Evolutionary conservation across 345 rosid genomes (phyloP).

Genomic region (Syzygium oleosum): DNA sequence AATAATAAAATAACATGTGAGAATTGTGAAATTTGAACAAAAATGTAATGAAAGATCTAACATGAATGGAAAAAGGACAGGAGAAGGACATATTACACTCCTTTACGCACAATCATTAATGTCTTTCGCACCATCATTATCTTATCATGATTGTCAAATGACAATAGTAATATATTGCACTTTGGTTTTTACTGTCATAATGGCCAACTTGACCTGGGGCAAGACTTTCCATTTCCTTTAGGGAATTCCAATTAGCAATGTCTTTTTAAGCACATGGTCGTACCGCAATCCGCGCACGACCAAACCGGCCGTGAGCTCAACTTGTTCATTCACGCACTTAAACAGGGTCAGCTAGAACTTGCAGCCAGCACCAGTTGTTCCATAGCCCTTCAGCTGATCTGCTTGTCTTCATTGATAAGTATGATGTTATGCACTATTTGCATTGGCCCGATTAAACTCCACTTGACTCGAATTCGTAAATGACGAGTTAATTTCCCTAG

Average conservation of each 20-base stretch:
- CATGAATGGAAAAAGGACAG: not conserved
- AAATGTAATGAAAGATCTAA: not conserved
- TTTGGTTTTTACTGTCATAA: not conserved
- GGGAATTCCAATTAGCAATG: not conserved
- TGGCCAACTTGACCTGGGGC: not conserved
- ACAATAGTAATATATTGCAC: not conserved
- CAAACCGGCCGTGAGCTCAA: not conserved
- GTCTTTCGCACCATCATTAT: not conserved
- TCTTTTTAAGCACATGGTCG: not conserved
- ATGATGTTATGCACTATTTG: not conserved
- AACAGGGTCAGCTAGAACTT: not conserved
- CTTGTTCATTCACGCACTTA: not conserved
- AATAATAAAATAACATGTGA: not conserved
- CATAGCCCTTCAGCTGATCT: not conserved
- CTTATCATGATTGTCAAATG: not conserved
- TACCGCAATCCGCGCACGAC: not conserved
- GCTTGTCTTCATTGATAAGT: not conserved
- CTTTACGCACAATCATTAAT: not conserved
- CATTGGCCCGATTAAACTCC: not conserved
- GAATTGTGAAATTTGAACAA: not conserved
- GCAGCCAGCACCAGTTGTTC: not conserved
- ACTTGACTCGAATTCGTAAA: not conserved
- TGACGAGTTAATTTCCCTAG: not conserved
- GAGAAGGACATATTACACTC: not conserved
- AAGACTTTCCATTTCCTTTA: not conserved